A percentile compares a stretch with the other conserved stretches of the same genome.
Evolutionary conservation across 768 basidiomycete genomes (phyloP).

Genomic region (Lyophyllum shimeji): DNA sequence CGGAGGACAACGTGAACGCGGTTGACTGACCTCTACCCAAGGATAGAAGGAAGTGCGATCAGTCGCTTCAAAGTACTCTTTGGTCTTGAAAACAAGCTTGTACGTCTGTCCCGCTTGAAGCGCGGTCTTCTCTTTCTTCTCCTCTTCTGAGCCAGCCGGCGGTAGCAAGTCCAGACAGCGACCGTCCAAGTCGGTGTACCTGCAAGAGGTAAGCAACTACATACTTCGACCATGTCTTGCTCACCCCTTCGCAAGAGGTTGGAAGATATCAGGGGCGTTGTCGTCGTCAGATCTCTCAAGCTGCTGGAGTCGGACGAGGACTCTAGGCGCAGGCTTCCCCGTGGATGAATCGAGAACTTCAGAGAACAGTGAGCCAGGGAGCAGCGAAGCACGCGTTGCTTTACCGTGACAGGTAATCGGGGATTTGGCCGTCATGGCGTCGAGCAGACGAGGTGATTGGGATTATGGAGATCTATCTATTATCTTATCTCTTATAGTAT

Average conservation of each 20-base stretch:
- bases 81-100: constrained; percentile 84
- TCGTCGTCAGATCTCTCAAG: constrained; percentile 34
- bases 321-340: constrained; percentile 77
- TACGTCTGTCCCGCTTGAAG: constrained; percentile 63
- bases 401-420: constrained; percentile 92
- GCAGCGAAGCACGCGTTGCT: neutral
- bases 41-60: constrained; percentile 81
- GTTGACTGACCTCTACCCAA: constrained; percentile 72
- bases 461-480: neutral
- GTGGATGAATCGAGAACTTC: constrained; percentile 84
- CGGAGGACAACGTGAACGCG: neutral
- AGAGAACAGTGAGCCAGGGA: neutral
- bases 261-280: constrained; percentile 45
- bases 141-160: constrained; percentile 44
- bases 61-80: constrained; percentile 72
- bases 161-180: constrained; percentile 79
- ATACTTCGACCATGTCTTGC: constrained; percentile 6
- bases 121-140: constrained; percentile 38
- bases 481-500: constrained; percentile 1
- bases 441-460: neutral
- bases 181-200: constrained; percentile 78
- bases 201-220: constrained; percentile 28
- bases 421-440: constrained; percentile 56
- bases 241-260: constrained; percentile 62
- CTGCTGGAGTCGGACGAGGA: constrained; percentile 62